phyloP scores from a whole-genome alignment of 768 basidiomycete genomes.

The Hebeloma cylindrosporum region DNA sequence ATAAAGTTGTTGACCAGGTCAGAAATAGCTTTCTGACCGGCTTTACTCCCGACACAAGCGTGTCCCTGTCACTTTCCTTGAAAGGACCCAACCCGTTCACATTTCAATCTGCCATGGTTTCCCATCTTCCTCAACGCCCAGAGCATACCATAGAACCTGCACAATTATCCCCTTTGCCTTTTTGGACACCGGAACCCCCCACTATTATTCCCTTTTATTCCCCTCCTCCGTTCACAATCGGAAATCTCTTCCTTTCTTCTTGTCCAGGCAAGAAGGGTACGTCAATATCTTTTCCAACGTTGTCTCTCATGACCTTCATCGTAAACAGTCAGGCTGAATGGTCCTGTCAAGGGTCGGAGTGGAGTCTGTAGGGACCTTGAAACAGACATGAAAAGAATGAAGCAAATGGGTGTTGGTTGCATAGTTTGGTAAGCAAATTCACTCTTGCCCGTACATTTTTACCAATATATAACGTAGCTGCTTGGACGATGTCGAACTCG shows the following conservation, averaged over 20 bases:
- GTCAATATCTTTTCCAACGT: neutral
- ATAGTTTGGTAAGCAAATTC: constrained; percentile 76
- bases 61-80: constrained; percentile 24
- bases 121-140: neutral
- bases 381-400: constrained; percentile 77
- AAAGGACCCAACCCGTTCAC: neutral
- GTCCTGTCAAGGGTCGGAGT: constrained; percentile 75
- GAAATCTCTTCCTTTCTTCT: constrained; percentile 87
- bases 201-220: neutral
- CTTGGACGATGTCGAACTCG: constrained; percentile 81
- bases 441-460: constrained; percentile 1
- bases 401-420: constrained; percentile 69
- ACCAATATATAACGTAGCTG: constrained; percentile 48
- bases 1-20: too few relatives aligned
- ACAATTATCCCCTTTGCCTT: neutral
- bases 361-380: constrained; percentile 81
- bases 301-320: neutral
- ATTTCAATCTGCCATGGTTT: neutral
- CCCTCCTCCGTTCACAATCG: constrained; percentile 42
- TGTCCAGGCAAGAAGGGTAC: constrained; percentile 94
- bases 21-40: constrained; percentile 1
- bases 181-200: neutral
- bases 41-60: constrained; percentile 5
- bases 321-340: constrained; percentile 61
- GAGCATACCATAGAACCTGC: neutral